These are phyloP conservation scores for Penicillium mononematosum DNA, from an alignment of 495 filamentous ascomycete species.

Conservation along the genomic window DNA sequence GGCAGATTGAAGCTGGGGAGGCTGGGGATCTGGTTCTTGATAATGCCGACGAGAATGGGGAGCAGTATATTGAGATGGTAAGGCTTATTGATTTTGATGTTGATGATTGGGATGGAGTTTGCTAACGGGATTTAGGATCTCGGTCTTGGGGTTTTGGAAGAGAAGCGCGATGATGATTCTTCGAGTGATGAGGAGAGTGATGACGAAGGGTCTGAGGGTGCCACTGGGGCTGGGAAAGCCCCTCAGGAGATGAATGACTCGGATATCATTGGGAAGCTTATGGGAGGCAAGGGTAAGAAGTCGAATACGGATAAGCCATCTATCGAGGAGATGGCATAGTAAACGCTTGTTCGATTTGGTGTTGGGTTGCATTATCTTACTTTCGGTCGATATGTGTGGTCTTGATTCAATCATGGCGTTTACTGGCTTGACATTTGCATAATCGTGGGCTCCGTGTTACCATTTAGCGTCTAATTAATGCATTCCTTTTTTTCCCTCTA, in stretches of 20 bases:
- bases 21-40: constrained; percentile 38
- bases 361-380: background rate
- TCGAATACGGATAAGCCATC: constrained; percentile 35
- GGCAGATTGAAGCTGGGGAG: constrained; percentile 41
- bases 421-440: background rate
- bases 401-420: constrained; percentile 1
- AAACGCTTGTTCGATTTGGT: background rate
- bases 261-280: constrained; percentile 39
- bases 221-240: constrained; percentile 7
- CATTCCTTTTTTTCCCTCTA: background rate
- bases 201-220: constrained; percentile 13
- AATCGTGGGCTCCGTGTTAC: background rate
- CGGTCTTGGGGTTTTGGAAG: constrained; percentile 53
- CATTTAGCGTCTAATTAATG: constrained; percentile 7
- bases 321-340: constrained; percentile 45
- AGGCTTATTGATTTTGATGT: constrained; percentile 11
- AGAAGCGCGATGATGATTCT: constrained; percentile 33
- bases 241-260: constrained; percentile 26
- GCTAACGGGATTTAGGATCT: constrained; percentile 39
- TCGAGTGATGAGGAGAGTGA: constrained; percentile 20
- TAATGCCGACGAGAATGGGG: constrained; percentile 33
- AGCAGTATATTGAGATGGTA: constrained; percentile 56
- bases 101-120: background rate
- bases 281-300: constrained; percentile 40
- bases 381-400: background rate